phyloP scores from a whole-genome alignment of 1,139 yeast species.

The Geotrichum reessii region DNA sequence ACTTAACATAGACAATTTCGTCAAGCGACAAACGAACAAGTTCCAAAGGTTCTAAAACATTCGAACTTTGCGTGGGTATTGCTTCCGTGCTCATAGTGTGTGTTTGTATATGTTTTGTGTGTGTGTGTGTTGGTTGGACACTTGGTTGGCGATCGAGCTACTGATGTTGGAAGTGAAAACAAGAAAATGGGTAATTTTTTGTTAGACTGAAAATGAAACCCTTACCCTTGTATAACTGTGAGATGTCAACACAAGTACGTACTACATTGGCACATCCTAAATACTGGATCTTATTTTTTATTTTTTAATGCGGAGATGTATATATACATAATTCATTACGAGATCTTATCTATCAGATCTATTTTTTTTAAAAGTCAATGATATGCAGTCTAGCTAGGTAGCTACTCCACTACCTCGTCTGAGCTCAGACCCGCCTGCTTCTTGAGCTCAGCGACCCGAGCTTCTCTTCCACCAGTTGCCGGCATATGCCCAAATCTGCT shows the following conservation, averaged over 20 bases:
- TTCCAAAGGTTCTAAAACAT: constrained; percentile 68
- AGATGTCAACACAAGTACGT: no score
- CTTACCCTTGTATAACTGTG: no score
- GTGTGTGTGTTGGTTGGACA: not conserved
- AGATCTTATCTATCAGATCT: not conserved
- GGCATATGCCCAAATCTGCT: constrained; percentile 41
- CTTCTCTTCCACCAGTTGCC: constrained; percentile 32
- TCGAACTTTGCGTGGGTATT: constrained; percentile 1
- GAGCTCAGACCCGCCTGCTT: constrained; percentile 2
- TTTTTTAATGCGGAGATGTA: not conserved
- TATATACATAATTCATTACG: not conserved
- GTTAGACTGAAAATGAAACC: constrained; percentile 1
- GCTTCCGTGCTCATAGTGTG: constrained; percentile 14
- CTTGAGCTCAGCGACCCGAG: constrained; percentile 22
- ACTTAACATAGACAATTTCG: constrained; percentile 79
- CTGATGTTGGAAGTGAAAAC: not conserved
- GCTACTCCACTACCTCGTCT: not conserved
- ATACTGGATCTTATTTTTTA: no score
- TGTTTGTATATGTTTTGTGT: not conserved
- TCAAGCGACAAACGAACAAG: constrained; percentile 81
- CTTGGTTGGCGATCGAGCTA: not conserved
- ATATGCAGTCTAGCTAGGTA: not conserved
- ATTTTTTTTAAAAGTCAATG: not conserved
- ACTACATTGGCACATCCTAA: no score
- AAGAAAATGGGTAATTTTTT: not conserved